Evolutionary conservation across 176 grass and related monocot species (phyloP), one percentile per base, ranked within the genome.

Genomic region (Panicum miliaceum): DNA sequence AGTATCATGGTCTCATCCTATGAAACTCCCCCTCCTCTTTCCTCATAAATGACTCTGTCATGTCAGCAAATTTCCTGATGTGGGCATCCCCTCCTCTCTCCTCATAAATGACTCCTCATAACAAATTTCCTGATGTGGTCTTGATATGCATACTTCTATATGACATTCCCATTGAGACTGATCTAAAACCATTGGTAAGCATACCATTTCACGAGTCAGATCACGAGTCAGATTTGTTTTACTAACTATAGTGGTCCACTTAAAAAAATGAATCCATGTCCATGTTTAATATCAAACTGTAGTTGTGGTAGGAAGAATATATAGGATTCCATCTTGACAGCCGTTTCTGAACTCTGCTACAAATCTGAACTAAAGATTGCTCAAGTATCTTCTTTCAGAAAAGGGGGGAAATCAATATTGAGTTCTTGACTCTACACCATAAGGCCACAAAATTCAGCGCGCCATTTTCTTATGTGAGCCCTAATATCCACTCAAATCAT

Each of bases 401-500:
- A 61, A 27, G 11, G 23, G 22, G 9, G 56, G 8, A 23, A 59
- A 4, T 8, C 22, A 59, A 20, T 4, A 2, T 57, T 57, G 7
- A 4, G 23, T 61, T 68, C 64, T 40, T 22, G 9, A 68, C 40
- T 22, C 62, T 41, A 41, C 19, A 20, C 16, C 18, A 68, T 5
- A 37, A 68, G 36, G 19, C 18, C 19, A n/a, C 3, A 25, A 2
- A 37, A 66, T 19, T 34, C 29, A 52, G 12, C 13, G 8, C 35
- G 2, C 29, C 25, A 27, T 59, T 71, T 22, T 50, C 34, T 54
- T 18, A 32, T 67, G 75, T 66, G 34, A 76, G 32, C 46, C 71
- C 71, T 76, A 66, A 10, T 68, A 82, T 63, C 32, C 64, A 88
- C 52, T 64, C 18, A 57, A 75, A 60, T 42, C 64, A 83, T 63